Evolutionary conservation across 2,329 filamentous ascomycete species (phyloP), one percentile per base, ranked within the genome.

Genomic region (Coniella lustricola): DNA sequence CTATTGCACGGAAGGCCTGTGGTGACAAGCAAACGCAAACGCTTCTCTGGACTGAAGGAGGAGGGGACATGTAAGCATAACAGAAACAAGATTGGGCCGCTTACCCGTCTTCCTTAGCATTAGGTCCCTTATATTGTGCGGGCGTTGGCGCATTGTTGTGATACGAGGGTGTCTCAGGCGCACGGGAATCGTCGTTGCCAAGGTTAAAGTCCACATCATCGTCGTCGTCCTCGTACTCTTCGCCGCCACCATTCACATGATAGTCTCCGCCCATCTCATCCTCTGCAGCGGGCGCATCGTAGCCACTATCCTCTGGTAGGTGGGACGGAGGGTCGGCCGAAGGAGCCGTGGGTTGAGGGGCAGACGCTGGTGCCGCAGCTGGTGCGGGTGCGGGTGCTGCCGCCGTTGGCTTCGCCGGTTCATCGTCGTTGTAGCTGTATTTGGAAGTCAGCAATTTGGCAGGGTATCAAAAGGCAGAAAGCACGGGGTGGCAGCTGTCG

Each of bases 91-190:
- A 29, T 4, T 41, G 22, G n/a, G 17, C 48, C 57, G 81, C 88
- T 90, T 83, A 94, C 88, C 88, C 88, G 64, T 94, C 88, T 79
- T 94, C 88, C 69, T 94, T 94, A 49, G 90, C 86, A 54, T 83
- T 84, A 46, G 85, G 81, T 14, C 75, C 76, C 56, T 72, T 53
- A 18, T 53, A 70, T 12, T 59, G 53, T 1, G 60, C 58, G 20
- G 61, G 62, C 1, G 58, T 55, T 12, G 64, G 58, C 17, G 60
- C 55, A 31, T 63, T 60, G 0, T 59, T 59, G 20, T 69, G 64
- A 49, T 64, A 58, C 5, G 49, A 50, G 8, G 57, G 54, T 5
- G 57, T 56, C 22, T 66, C 65, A 29, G 63, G 44, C 25, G 51
- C 40, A 18, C 44, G 44, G n/a, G 48, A 47, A 17, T 22, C 36